phyloP scores from a whole-genome alignment of 1,284 basidiomycete genomes.

The Ceratobasidium sp. region DNA sequence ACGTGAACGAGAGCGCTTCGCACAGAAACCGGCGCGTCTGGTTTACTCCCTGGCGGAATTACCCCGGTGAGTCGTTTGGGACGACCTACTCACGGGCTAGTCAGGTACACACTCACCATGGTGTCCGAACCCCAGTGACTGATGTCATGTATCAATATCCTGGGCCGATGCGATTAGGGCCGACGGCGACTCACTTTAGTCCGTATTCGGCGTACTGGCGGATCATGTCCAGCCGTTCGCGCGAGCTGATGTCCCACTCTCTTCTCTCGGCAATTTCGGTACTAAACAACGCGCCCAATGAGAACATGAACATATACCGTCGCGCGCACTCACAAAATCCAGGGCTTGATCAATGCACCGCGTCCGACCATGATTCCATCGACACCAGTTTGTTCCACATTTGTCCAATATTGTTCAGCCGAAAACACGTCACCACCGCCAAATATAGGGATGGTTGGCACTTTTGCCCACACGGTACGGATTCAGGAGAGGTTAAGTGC shows the following conservation, averaged over 20 bases:
- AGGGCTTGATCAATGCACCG: constrained; percentile 90
- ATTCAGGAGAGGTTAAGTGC: constrained; percentile 27
- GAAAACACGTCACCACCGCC: constrained; percentile 97
- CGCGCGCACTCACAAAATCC: constrained; percentile 52
- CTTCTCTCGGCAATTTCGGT: constrained; percentile 93
- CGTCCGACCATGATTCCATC: constrained; percentile 96
- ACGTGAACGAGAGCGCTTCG: no score
- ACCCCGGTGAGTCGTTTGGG: constrained; percentile 1
- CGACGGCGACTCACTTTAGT: constrained; percentile 67
- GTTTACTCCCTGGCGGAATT: constrained; percentile 76
- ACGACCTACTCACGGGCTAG: constrained; percentile 19
- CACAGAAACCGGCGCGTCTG: constrained; percentile 94
- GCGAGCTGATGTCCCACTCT: constrained; percentile 94
- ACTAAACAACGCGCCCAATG: constrained; percentile 47
- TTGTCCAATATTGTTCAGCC: constrained; percentile 84
- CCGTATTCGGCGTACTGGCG: constrained; percentile 87
- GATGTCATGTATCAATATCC: neutral
- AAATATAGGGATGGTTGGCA: constrained; percentile 90
- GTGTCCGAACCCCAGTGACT: constrained; percentile 94
- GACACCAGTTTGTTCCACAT: constrained; percentile 81
- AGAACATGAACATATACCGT: neutral
- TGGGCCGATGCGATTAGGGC: constrained; percentile 22
- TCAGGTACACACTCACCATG: constrained; percentile 54
- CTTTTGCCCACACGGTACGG: constrained; percentile 58
- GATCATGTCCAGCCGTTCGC: constrained; percentile 90